Percentiles rank a stretch among this genome's conserved stretches.
Evolutionary conservation across 1,139 yeast genomes (phyloP).

Genomic region (Saccharomyces hybrid): DNA sequence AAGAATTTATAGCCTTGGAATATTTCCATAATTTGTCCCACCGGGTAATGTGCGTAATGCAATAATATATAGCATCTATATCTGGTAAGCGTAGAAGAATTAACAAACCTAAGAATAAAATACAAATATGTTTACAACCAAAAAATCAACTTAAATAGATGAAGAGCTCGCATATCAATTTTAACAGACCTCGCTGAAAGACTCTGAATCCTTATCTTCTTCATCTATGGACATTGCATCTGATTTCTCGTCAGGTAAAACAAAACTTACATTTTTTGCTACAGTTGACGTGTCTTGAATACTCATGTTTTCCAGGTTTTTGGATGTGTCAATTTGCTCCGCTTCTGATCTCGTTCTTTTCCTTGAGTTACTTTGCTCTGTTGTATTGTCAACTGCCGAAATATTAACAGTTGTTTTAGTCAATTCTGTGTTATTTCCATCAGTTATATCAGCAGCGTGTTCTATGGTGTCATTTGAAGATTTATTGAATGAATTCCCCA

Average conservation of each 20-base stretch:
- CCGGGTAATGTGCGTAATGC: not conserved
- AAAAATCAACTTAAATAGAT: not conserved
- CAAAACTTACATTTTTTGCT: conserved; percentile 18
- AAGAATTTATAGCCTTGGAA: not conserved
- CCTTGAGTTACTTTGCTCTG: conserved; percentile 5
- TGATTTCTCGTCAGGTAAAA: conserved; percentile 12
- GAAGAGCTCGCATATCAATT: not conserved
- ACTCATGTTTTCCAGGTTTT: not conserved
- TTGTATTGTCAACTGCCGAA: conserved; percentile 10
- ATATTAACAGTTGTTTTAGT: not conserved
- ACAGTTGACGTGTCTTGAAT: conserved; percentile 5
- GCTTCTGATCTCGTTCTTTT: conserved; percentile 7
- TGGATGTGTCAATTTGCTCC: conserved; percentile 1
- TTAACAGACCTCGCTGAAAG: conserved; percentile 1
- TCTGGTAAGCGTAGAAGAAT: not conserved
- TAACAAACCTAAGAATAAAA: not conserved
- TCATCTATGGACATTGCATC: conserved; percentile 9
- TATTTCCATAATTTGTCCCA: not conserved
- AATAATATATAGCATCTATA: not conserved
- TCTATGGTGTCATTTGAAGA: conserved; percentile 13
- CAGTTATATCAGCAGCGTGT: conserved; percentile 13
- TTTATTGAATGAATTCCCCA: conserved; percentile 18
- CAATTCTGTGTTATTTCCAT: not conserved
- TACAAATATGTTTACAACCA: not conserved
- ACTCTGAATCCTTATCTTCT: conserved; percentile 7